These are phyloP conservation scores for Flaveria brownii DNA, from an alignment of 129 eudicot genomes.

Conservation along the genomic window DNA sequence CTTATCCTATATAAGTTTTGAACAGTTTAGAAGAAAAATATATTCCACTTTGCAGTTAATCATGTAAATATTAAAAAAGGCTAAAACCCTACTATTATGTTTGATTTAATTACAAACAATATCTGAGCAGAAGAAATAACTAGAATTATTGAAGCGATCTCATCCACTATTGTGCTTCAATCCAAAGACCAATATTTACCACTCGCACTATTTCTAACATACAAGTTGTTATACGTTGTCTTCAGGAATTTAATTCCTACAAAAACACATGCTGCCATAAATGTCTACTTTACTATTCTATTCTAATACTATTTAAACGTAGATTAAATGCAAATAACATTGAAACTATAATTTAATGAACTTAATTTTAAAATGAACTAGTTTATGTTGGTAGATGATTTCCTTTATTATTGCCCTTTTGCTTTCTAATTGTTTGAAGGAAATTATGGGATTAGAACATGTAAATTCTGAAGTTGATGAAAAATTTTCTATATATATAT, in stretches of 20 bases:
- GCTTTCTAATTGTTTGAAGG: constrained; percentile 5
- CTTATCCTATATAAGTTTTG: too few species aligned
- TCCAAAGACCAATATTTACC: background rate
- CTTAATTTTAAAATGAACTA: too few species aligned
- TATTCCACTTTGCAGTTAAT: background rate
- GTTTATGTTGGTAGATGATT: background rate
- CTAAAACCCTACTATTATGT: background rate
- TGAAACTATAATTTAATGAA: too few species aligned
- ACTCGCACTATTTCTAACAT: background rate
- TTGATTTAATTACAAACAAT: background rate
- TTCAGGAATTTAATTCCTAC: background rate
- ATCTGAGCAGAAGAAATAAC: too few species aligned
- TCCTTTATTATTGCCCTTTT: background rate
- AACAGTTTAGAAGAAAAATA: too few species aligned
- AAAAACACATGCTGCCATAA: background rate
- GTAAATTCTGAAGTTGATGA: constrained; percentile 12
- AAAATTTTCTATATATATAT: background rate
- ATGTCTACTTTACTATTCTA: too few species aligned
- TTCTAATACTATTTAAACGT: too few species aligned
- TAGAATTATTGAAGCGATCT: background rate
- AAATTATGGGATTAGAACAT: background rate
- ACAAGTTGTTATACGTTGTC: background rate
- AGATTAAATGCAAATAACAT: too few species aligned
- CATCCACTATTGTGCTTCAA: too few species aligned
- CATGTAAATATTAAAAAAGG: background rate